phyloP scores from a whole-genome alignment of 2,329 filamentous ascomycete genomes.

The Colletotrichum sp. region DNA sequence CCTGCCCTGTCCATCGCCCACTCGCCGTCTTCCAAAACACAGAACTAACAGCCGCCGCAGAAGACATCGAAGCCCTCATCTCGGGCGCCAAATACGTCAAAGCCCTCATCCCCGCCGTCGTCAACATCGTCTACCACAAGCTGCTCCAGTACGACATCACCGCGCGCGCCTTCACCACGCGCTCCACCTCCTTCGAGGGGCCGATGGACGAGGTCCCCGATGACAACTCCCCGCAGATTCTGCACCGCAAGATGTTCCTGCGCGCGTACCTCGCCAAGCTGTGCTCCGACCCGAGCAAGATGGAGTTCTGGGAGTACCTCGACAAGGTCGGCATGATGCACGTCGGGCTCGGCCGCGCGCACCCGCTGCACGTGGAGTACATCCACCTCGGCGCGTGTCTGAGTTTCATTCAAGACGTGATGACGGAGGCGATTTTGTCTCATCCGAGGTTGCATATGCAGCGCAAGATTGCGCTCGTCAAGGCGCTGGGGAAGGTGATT shows the following conservation, averaged over 20 bases:
- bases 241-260: slow-evolving; percentile 78
- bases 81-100: slow-evolving; percentile 78
- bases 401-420: slow-evolving; percentile 77
- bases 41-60: slow-evolving; percentile 40
- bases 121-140: slow-evolving; percentile 86
- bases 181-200: slow-evolving; percentile 68
- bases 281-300: slow-evolving; percentile 74
- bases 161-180: slow-evolving; percentile 73
- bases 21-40: too few species aligned
- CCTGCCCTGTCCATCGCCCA: not conserved
- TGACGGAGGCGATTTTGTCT: slow-evolving; percentile 77
- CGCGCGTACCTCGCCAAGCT: slow-evolving; percentile 78
- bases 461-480: slow-evolving; percentile 75
- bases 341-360: slow-evolving; percentile 73
- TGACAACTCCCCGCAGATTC: slow-evolving; percentile 76
- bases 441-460: slow-evolving; percentile 70
- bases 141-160: slow-evolving; percentile 83
- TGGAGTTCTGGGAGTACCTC: slow-evolving; percentile 84
- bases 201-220: slow-evolving; percentile 67
- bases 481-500: slow-evolving; percentile 79
- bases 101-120: slow-evolving; percentile 80
- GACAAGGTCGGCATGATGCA: slow-evolving; percentile 90
- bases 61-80: slow-evolving; percentile 73
- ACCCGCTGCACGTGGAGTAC: slow-evolving; percentile 80
- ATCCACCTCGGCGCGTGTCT: slow-evolving; percentile 77